A percentile compares a stretch with the other conserved stretches of the same genome.
phyloP scores from a whole-genome alignment of 139 green algal genomes.

The Nannochloris sp. region DNA sequence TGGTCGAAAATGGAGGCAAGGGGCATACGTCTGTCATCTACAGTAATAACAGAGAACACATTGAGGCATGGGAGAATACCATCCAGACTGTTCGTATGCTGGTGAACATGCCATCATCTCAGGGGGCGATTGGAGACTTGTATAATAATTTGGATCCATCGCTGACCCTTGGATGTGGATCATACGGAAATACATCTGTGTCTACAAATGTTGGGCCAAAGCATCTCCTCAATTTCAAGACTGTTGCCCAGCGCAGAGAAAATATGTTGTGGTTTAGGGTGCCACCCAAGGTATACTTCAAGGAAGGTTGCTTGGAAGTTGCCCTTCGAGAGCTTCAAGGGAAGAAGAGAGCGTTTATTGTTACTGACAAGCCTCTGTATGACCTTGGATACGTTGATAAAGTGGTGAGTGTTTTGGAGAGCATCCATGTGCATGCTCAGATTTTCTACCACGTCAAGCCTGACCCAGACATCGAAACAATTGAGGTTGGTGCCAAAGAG shows the following conservation, averaged over 20 bases:
- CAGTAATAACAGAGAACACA: constrained; percentile 6
- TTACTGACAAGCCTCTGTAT: constrained; percentile 54
- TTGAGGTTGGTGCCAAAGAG: constrained; percentile 6
- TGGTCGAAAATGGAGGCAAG: constrained; percentile 2
- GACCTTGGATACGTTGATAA: constrained; percentile 49
- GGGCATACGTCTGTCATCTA: constrained; percentile 10
- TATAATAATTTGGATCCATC: constrained; percentile 66
- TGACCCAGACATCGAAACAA: constrained; percentile 4
- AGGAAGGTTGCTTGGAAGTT: constrained; percentile 45
- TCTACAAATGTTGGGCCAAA: constrained; percentile 55
- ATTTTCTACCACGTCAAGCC: constrained; percentile 38
- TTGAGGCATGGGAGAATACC: constrained; percentile 9
- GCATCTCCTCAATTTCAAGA: constrained; percentile 65
- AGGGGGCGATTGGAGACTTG: constrained; percentile 44
- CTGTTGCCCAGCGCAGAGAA: constrained; percentile 42
- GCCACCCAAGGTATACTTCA: constrained; percentile 51
- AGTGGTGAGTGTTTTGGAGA: constrained; percentile 32
- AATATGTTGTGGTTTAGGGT: constrained; percentile 63
- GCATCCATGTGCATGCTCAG: constrained; percentile 38
- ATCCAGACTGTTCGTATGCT: constrained; percentile 58
- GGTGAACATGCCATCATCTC: constrained; percentile 52
- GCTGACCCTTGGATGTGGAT: constrained; percentile 58
- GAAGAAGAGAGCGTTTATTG: constrained; percentile 50
- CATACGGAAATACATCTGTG: constrained; percentile 50
- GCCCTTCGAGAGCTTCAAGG: constrained; percentile 39